Evolutionary conservation across 163 green algal genomes (phyloP), one percentile per base, ranked within the genome.

Genomic region (Scenedesmus sp.): DNA sequence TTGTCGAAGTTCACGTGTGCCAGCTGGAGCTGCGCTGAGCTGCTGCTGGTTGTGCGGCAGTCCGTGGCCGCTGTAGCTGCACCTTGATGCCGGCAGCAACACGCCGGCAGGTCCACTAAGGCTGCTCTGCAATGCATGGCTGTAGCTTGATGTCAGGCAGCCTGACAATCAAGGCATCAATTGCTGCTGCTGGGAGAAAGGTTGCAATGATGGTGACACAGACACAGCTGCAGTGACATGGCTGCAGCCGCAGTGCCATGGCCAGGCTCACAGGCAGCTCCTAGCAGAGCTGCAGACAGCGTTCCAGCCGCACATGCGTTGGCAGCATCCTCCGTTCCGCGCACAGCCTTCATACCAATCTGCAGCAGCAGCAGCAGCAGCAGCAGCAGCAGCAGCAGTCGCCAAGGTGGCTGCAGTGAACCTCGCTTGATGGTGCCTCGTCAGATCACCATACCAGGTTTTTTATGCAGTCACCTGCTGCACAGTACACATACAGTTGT

Each of bases 281-380:
- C 86, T n/a, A 91, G 49, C 12, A 91, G n/a, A 26, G 43, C 86
- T 59, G 86, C 86, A 33, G 86, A 91, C 3, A 91, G 35, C 33
- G 76, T 49, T 37, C 86, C 86, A 43, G 86, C 86, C 26, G 40
- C 49, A 49, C 51, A 81, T 3, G 40, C 51, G 30, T 91, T 91
- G 22, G 65, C 35, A 65, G 86, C 86, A 84, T 91, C 86, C 0
- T 91, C 49, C 33, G 40, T 35, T 9, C 86, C 86, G 12, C 86
- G 37, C 81, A 56, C 78, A 35, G 78, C 35, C 40, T 56, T 33
- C 78, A 84, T 33, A 43, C 78, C 78, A 53, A 84, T 40, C 78
- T 84, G 78, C 37, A 76, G 65, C 65, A 76, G 65, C 65, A 76
- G 7, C 30, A 40, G 30, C 65, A n/a, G 0, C 65, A 76, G 30